Percentiles rank a stretch among this genome's conserved stretches.
Conservation (phyloP, 2,329 filamentous ascomycete species). For the Xylariaceae sp. region DNA sequence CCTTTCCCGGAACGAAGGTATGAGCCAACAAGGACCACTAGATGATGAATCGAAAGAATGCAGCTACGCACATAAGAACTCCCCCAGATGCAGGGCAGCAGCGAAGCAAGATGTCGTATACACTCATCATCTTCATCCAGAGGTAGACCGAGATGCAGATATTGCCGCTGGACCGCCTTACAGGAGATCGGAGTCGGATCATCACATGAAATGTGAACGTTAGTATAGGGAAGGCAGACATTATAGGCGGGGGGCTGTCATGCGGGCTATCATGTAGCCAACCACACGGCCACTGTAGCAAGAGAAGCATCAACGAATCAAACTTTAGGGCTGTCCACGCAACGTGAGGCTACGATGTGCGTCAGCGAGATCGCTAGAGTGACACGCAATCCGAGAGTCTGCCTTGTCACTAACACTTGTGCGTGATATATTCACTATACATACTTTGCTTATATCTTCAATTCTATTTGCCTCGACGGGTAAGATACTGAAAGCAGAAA, state of each 20-base stretch:
- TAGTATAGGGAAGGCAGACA: conserved; percentile 25
- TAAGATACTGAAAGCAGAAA: too few species aligned
- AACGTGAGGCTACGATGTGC: not conserved
- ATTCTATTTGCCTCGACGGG: too few species aligned
- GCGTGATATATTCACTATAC: too few species aligned
- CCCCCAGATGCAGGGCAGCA: not conserved
- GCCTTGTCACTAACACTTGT: too few species aligned
- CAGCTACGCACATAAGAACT: not conserved
- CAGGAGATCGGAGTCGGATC: conserved; percentile 17
- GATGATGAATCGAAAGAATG: conserved; percentile 3
- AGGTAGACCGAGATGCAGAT: conserved; percentile 1
- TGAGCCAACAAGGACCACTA: conserved; percentile 43
- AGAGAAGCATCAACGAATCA: not conserved
- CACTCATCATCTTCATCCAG: not conserved
- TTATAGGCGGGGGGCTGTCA: not conserved
- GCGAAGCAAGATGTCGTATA: conserved; percentile 14
- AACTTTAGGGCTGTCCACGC: not conserved
- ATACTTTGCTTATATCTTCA: too few species aligned
- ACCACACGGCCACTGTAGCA: not conserved
- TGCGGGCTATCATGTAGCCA: not conserved
- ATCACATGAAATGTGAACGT: conserved; percentile 10
- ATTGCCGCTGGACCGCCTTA: conserved; percentile 25
- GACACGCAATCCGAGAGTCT: not conserved
- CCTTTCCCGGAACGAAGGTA: conserved; percentile 88
- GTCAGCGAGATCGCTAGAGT: too few species aligned